These are phyloP conservation scores for Penicillium antarcticum DNA, from an alignment of 495 filamentous ascomycete species.

Conservation along the genomic window DNA sequence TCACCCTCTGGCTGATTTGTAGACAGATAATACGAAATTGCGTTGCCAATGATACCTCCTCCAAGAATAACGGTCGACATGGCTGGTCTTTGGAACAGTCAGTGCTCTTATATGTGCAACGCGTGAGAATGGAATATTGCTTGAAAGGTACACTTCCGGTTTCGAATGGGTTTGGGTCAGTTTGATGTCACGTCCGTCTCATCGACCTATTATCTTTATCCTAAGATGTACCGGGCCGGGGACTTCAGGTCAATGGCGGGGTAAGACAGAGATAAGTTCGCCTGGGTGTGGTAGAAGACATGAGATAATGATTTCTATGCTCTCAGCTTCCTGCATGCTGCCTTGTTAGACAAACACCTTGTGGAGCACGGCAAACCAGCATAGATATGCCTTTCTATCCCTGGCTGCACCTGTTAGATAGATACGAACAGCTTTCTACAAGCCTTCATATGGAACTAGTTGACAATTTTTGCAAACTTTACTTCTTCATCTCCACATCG, in stretches of 20 bases:
- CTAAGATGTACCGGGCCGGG: not conserved
- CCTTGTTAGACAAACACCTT: not conserved
- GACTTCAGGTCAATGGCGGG: not conserved
- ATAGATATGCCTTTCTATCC: not conserved
- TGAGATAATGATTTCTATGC: not conserved
- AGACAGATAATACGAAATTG: constrained; percentile 72
- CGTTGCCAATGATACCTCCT: constrained; percentile 72
- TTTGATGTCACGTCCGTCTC: not conserved
- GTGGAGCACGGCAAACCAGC: not conserved
- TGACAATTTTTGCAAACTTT: not conserved
- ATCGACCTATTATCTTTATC: not conserved
- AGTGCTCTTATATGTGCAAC: not conserved
- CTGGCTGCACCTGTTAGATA: not conserved
- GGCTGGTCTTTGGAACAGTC: not conserved
- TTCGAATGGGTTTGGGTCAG: not conserved
- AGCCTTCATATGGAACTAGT: too few species aligned
- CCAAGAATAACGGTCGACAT: constrained; percentile 70
- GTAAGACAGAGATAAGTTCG: not conserved
- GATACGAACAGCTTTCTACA: not conserved
- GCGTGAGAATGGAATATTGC: not conserved
- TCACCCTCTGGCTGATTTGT: constrained; percentile 41
- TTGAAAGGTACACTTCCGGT: not conserved
- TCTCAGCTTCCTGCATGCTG: too few species aligned
- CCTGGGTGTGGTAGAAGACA: not conserved
- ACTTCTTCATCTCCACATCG: not conserved